Conservation (phyloP, 2,329 filamentous ascomycete genomes). For the Verticillium albo-atrum region DNA sequence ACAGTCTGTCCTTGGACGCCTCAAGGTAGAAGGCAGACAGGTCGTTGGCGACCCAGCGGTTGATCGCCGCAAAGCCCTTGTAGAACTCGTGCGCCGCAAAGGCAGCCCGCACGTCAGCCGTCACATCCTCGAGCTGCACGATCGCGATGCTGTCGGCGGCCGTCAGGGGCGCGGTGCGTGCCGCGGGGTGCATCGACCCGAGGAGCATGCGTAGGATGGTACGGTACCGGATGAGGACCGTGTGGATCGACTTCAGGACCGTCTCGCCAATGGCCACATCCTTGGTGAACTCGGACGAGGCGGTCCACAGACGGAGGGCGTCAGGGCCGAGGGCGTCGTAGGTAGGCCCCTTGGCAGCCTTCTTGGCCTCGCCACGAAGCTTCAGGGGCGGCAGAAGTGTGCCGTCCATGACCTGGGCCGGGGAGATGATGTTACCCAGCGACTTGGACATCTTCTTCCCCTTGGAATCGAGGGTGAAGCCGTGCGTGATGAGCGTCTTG, state of each 20-base stretch:
- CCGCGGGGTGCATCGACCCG: conserved; percentile 62
- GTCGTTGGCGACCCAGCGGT: conserved; percentile 76
- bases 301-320: conserved; percentile 84
- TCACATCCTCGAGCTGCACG: conserved; percentile 64
- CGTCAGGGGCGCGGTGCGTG: conserved; percentile 46
- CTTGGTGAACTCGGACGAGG: conserved; percentile 84
- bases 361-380: conserved; percentile 48
- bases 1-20: conserved; percentile 84
- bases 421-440: conserved; percentile 80
- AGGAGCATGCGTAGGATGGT: conserved; percentile 88
- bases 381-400: conserved; percentile 68
- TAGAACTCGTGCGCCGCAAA: conserved; percentile 77
- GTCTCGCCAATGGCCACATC: conserved; percentile 80
- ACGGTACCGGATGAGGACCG: conserved; percentile 77
- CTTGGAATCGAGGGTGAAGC: conserved; percentile 82
- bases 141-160: conserved; percentile 71
- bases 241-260: conserved; percentile 72
- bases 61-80: conserved; percentile 68
- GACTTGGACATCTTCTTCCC: conserved; percentile 99
- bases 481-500: conserved; percentile 87
- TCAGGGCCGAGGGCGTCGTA: conserved; percentile 79
- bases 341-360: conserved; percentile 23
- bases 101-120: conserved; percentile 58
- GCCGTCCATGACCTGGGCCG: conserved; percentile 80
- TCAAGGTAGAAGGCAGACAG: conserved; percentile 94